Evolutionary conservation across 2,329 filamentous ascomycete species (phyloP), one percentile per base, ranked within the genome.

Genomic region (Nothopassalora personata): DNA sequence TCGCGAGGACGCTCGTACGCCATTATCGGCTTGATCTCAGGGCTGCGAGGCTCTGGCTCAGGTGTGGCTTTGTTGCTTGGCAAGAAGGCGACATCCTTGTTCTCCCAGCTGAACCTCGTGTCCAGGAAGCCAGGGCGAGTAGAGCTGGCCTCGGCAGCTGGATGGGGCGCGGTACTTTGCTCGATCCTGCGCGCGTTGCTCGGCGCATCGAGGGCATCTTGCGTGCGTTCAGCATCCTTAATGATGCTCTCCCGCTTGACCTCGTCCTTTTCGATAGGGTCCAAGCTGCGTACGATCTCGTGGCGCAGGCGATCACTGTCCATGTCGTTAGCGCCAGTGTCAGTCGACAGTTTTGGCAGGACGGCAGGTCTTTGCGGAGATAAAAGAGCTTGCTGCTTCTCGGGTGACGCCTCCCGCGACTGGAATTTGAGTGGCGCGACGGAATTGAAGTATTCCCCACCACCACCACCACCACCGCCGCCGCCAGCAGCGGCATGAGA

Each of bases 271-370:
- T 63, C 64, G 11, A 76, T 70, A 0, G 86, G 81, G 56, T 80
- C 86, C 1, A 92, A 76, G 46, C 85, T 88, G 59, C 83, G 84
- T 55, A 90, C 84, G 56, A 92, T 92, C 66, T 92, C 89, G 60
- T 90, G 86, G 30, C 85, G 81, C 50, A 92, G 72, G 57, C 83
- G 79, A 64, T 92, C 89, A 67, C 83, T 91, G 67, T 91, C 88
- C 64, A 86, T 83, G 59, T 86, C 78, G 31, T 84, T 80, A 0
- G 81, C 60, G 15, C 56, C 62, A 23, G 64, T 66, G 45, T 67
- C 64, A 13, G 55, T 64, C 13, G 60, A 63, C 39, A 60, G 47
- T 2, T 48, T 46, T 10, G 56, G 51, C 46, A 53, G 45, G 23
- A 55, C 55, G 33, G 28, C 30, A 27, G 54, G 54, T 39, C 47